Conservation (phyloP, 75 land plant genomes). For the Pinus tabuliformis region DNA sequence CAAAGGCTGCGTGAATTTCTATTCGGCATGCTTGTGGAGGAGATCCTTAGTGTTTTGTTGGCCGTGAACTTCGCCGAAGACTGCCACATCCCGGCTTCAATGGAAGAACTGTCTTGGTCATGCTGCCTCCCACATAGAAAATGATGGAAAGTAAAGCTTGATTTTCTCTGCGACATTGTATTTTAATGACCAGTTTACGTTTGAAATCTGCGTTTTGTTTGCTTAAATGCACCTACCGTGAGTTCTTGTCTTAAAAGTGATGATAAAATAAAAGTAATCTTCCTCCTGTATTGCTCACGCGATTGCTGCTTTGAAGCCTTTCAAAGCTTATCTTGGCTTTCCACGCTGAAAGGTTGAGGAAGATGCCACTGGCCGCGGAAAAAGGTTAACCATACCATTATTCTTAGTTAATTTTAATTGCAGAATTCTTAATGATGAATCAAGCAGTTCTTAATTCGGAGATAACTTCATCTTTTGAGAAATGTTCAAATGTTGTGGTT, state of each 20-base stretch:
- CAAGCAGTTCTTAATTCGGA: too few species aligned
- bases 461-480: too few species aligned
- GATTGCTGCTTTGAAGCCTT: neutral
- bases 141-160: conserved; percentile 51
- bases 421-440: neutral
- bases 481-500: too few species aligned
- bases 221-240: neutral
- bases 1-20: too few species aligned
- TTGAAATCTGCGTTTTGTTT: too few species aligned
- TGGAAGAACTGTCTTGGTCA: conserved; percentile 50
- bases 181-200: too few species aligned
- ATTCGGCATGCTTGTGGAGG: too few species aligned
- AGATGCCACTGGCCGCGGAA: neutral
- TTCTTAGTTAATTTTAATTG: neutral
- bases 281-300: neutral
- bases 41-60: too few species aligned
- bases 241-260: neutral
- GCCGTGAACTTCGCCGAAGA: conserved; percentile 84
- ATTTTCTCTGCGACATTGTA: neutral
- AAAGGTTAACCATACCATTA: neutral
- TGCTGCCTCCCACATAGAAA: conserved; percentile 78
- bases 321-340: neutral
- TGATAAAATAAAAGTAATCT: neutral
- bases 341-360: neutral
- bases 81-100: conserved; percentile 74